These are phyloP conservation scores for Thelephora ganbajun DNA, from an alignment of 768 basidiomycete species.

Conservation along the genomic window DNA sequence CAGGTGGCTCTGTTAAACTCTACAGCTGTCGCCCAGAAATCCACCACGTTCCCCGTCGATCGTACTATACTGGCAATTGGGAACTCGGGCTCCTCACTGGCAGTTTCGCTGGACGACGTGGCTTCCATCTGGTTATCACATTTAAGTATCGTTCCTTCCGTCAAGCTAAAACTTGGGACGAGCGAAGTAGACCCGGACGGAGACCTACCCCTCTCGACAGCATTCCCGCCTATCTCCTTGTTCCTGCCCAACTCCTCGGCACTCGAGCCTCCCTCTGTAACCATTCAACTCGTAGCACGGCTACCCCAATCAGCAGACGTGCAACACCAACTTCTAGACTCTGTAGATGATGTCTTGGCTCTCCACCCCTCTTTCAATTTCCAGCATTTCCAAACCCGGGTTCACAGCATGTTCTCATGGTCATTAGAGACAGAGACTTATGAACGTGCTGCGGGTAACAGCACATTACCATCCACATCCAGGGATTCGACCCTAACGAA, in stretches of 20 bases:
- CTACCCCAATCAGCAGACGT: conserved; percentile 25
- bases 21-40: neutral
- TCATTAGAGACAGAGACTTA: conserved; percentile 17
- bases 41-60: conserved; percentile 15
- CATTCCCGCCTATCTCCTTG: conserved; percentile 5
- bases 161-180: conserved; percentile 24
- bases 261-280: conserved; percentile 16
- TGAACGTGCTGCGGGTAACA: conserved; percentile 4
- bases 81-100: conserved; percentile 30
- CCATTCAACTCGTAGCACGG: conserved; percentile 21
- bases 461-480: conserved; percentile 2
- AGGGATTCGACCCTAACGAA: conserved; percentile 9
- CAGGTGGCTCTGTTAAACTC: conserved; percentile 34
- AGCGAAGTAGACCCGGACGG: conserved; percentile 9
- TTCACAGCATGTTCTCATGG: conserved; percentile 30
- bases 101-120: conserved; percentile 43
- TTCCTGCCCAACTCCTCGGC: conserved; percentile 10
- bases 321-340: conserved; percentile 24
- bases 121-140: conserved; percentile 38
- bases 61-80: conserved; percentile 25
- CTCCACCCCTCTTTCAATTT: conserved; percentile 39
- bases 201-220: conserved; percentile 2
- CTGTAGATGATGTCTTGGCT: conserved; percentile 27
- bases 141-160: conserved; percentile 1
- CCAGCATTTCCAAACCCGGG: conserved; percentile 29